These are phyloP conservation scores for Metroxylon sagu DNA, from an alignment of 176 grass and related monocot genomes.

Conservation along the genomic window DNA sequence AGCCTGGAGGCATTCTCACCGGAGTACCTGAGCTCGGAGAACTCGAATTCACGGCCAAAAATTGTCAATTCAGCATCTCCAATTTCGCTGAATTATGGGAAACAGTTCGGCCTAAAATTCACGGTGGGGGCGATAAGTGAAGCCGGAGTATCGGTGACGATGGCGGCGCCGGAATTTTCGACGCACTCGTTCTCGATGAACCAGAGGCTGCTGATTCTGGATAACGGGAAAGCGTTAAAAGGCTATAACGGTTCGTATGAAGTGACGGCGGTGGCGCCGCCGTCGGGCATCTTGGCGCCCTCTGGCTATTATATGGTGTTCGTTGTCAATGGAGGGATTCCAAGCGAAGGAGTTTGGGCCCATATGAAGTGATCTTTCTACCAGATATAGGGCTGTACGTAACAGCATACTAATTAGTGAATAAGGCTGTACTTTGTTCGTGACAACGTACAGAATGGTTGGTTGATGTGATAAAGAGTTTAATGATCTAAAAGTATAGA, in stretches of 20 bases:
- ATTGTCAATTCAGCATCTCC: conserved; percentile 30
- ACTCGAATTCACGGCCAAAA: conserved; percentile 31
- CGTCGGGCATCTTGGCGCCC: conserved; percentile 38
- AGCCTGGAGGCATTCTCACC: conserved; percentile 80
- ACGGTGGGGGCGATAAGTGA: neutral
- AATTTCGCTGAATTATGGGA: conserved; percentile 21
- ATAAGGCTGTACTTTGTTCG: no score
- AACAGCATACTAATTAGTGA: no score
- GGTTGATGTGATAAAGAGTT: no score
- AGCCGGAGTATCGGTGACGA: conserved; percentile 28
- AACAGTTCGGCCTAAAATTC: conserved; percentile 34
- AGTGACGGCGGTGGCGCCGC: conserved; percentile 32
- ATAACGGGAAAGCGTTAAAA: conserved; percentile 1
- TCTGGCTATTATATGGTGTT: conserved; percentile 85
- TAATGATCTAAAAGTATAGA: no score
- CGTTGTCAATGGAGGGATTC: conserved; percentile 56
- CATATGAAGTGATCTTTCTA: conserved; percentile 34
- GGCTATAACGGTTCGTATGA: conserved; percentile 4
- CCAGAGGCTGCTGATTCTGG: conserved; percentile 56
- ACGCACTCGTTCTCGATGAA: conserved; percentile 87
- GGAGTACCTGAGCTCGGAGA: conserved; percentile 44
- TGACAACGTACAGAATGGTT: no score
- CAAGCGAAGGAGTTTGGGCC: conserved; percentile 66
- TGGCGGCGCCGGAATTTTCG: conserved; percentile 72
- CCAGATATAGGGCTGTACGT: no score